Base-by-base conservation (phyloP, 768 basidiomycete species). In the Galerina marginata region DNA sequence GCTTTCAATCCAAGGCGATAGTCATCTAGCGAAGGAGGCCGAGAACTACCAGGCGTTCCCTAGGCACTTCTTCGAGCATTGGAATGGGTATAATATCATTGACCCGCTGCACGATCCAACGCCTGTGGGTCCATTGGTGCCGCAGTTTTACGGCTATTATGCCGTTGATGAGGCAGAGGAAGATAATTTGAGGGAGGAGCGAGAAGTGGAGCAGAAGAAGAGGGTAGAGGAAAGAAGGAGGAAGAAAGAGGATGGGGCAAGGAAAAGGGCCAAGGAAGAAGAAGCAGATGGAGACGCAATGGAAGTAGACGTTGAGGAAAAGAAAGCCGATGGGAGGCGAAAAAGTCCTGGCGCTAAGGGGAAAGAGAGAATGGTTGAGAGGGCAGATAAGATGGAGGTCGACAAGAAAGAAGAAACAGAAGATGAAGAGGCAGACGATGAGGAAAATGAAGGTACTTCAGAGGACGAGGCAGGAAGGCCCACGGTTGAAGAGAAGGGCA, bases 71-170 rank as follows among this genome's bases (percentile, higher is more conserved):
- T 81, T 77, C 61, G 70, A 84, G 66, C 80, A 83, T 47, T 85
- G 79, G 79, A 79, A 67, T 59, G 85, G 86, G 3, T 78, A 75
- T 60, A 82, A 83, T 56, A 54, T 83, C 42, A 64, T 82, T 1
- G 63, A 63, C 10, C 81, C 82, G 2, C 58, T 84, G 5, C 70
- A 71, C 33, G 65, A 78, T 61, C 80, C 85, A 0, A 77, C 81
- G 0, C 83, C 84, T 2, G 73, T 83, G 3, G 73, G 76, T 6
- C 78, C 88, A 0, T 48, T 88, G 48, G 82, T 85, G 3, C 87
- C 88, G 0, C 86, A 87, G 67, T 89, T 82, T 69, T 89, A 85
- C 63, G 87, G 89, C 1, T 86, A 84, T 70, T 89, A 88, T 63
- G 67, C 64, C 7, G 72, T 72, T 9, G 63, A 67, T 1, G 25